These are phyloP conservation scores for Stagonosporopsis cucurbitacearum DNA, from an alignment of 2,329 filamentous ascomycete genomes.

Conservation along the genomic window DNA sequence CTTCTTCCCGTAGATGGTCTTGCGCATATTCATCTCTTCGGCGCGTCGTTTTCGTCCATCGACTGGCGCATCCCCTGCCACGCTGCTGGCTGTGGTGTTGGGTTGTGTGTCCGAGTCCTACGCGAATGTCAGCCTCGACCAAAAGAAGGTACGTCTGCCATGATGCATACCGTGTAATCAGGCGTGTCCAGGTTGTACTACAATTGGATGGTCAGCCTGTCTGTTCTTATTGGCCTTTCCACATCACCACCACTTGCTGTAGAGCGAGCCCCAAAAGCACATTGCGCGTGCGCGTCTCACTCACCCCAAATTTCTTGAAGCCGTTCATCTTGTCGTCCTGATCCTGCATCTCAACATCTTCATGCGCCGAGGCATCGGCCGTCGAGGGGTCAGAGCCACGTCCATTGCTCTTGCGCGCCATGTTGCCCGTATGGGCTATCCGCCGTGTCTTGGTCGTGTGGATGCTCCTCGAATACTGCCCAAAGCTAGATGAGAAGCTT, in stretches of 20 bases:
- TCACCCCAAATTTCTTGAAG: slow-evolving; percentile 46
- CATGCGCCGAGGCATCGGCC: slow-evolving; percentile 47
- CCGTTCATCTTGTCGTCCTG: slow-evolving; percentile 40
- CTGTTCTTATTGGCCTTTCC: slow-evolving; percentile 5
- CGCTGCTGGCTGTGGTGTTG: slow-evolving; percentile 79
- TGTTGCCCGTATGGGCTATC: slow-evolving; percentile 46
- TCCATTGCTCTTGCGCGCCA: slow-evolving; percentile 49
- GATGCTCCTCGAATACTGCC: slow-evolving; percentile 14
- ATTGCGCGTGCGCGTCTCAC: slow-evolving; percentile 18
- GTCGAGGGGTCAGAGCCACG: slow-evolving; percentile 46
- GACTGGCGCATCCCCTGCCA: slow-evolving; percentile 72
- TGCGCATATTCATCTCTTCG: slow-evolving; percentile 86
- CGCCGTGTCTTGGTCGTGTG: slow-evolving; percentile 32
- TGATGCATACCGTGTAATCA: slow-evolving; percentile 62
- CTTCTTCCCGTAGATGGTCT: slow-evolving; percentile 93
- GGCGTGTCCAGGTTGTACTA: slow-evolving; percentile 65
- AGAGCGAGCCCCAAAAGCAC: slow-evolving; percentile 10
- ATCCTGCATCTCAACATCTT: slow-evolving; percentile 50
- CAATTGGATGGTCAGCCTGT: slow-evolving; percentile 33
- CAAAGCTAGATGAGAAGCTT: slow-evolving; percentile 9
- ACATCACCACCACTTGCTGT: slow-evolving; percentile 8
- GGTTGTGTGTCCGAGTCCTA: slow-evolving; percentile 71
- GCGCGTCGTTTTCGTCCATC: slow-evolving; percentile 87
- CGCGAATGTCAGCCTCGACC: slow-evolving; percentile 27
- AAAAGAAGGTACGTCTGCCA: background rate